Conservation (phyloP, 2,329 filamentous ascomycete genomes). For the Trichophyton equinum region DNA sequence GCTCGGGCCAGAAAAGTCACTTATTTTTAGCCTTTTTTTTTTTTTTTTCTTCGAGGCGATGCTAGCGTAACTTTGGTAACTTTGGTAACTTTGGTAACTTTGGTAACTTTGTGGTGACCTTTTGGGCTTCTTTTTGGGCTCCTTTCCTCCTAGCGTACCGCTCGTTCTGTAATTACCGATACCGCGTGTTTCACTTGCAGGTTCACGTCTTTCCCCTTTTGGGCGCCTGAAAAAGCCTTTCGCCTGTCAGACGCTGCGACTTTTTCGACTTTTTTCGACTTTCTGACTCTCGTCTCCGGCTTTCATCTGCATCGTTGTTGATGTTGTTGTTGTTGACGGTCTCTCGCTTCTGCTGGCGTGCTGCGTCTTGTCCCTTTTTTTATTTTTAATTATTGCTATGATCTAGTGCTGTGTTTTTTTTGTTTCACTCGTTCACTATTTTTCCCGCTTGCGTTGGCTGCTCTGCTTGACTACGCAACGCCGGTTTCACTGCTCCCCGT, state of each 20-base stretch:
- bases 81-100: too few species aligned
- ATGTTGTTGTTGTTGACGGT: background rate
- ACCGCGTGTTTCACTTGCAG: slow-evolving; percentile 4
- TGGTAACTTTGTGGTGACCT: background rate
- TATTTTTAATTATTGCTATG: background rate
- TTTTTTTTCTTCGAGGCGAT: background rate
- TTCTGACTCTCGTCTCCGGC: background rate
- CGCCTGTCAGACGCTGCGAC: background rate
- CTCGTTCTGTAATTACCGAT: background rate
- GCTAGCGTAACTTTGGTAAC: background rate
- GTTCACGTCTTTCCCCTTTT: slow-evolving; percentile 3
- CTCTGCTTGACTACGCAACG: background rate
- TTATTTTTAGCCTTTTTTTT: background rate
- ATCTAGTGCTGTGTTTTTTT: background rate
- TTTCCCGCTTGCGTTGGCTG: background rate
- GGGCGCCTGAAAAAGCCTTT: background rate
- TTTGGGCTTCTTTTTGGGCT: background rate
- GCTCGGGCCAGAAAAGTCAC: background rate
- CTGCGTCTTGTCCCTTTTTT: background rate
- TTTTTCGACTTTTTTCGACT: background rate
- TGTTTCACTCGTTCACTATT: background rate
- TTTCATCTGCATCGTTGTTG: background rate
- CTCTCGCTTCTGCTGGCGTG: background rate
- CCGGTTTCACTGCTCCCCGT: background rate
- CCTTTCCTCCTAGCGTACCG: background rate